Percentiles rank a stretch among this genome's conserved stretches.
Evolutionary conservation across 2,329 filamentous ascomycete genomes (phyloP).

Genomic region (Colletotrichum tropicicola): DNA sequence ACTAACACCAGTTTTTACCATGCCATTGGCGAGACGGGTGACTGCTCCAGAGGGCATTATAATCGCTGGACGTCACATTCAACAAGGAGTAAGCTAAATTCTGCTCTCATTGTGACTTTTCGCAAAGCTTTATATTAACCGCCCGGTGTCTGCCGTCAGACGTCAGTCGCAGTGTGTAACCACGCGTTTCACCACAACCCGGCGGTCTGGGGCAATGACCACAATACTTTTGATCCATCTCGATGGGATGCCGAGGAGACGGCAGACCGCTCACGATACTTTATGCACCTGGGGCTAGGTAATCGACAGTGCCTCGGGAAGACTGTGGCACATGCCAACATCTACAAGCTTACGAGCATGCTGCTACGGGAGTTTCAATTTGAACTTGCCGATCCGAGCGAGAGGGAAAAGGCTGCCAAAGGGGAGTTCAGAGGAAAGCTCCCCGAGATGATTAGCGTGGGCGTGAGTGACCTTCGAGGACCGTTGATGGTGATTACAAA

Average conservation of each 20-base stretch:
- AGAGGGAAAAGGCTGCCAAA: background rate
- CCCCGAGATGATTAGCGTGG: constrained; percentile 2
- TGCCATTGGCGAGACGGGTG: constrained; percentile 15
- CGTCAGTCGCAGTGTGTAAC: constrained; percentile 15
- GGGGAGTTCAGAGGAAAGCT: background rate
- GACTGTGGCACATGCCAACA: constrained; percentile 14
- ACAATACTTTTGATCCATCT: background rate
- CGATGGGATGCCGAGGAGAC: constrained; percentile 5
- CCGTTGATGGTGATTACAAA: background rate
- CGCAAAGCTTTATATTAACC: too few species aligned
- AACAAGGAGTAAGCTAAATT: background rate
- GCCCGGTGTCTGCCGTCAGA: background rate
- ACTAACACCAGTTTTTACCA: constrained; percentile 4
- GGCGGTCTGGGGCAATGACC: constrained; percentile 1
- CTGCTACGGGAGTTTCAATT: constrained; percentile 4
- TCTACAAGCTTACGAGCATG: constrained; percentile 13
- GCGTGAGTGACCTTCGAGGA: constrained; percentile 2
- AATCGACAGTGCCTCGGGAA: constrained; percentile 19
- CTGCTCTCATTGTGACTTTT: too few species aligned
- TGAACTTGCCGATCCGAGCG: background rate
- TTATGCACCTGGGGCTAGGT: constrained; percentile 21
- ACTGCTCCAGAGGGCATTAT: constrained; percentile 9
- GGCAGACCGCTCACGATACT: background rate
- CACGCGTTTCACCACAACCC: constrained; percentile 18
- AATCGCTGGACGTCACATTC: constrained; percentile 2